Base-by-base conservation (phyloP, 176 grass and related monocot species). In the Oryza nivara region DNA sequence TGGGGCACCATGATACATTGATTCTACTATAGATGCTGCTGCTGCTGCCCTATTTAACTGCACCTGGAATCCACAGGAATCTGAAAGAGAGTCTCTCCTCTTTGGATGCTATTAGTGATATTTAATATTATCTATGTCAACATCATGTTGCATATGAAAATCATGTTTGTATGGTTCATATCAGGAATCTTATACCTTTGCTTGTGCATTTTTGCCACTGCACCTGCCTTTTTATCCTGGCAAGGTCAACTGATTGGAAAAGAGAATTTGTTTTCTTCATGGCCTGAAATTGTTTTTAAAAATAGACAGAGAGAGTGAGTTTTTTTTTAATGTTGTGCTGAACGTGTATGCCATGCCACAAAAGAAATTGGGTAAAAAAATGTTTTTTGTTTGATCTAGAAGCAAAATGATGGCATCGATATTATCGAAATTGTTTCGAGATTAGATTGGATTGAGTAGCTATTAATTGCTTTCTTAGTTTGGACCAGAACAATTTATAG, bases 11-110 rank as follows among this genome's bases (percentile, higher is more conserved):
- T 66, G 74, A 20, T 15, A 48, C 46, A 48, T 48, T 51, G 48
- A 14, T 56, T 20, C 52, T 20, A n/a, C 58, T 61, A 20, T 6
- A 10, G 36, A 38, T 36, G 35, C 35, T 38, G 36, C 36, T 38
- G 58, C 52, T 56, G 81, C 84, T 65, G 89, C 69, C 70, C 41
- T 84, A 65, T 83, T 84, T 87, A 91, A 84, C 89, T 72, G 80
- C 69, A 80, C 68, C 67, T 58, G 22, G 84, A 69, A 87, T 80
- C 80, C 51, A 19, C 69, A 80, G 70, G 85, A 87, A 87, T 91
- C 76, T 87, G 70, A 32, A 64, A 51, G 7, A 6, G 49, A 58
- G 54, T 9, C 54, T 67, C 78, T 52, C 10, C 43, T 44, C 43
- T 44, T 44, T 73, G 67, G 61, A 65, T 78, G 69, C 68, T 72